Conservation (phyloP, 805 yeast species). For the Sugiyamaella chiloensis region DNA sequence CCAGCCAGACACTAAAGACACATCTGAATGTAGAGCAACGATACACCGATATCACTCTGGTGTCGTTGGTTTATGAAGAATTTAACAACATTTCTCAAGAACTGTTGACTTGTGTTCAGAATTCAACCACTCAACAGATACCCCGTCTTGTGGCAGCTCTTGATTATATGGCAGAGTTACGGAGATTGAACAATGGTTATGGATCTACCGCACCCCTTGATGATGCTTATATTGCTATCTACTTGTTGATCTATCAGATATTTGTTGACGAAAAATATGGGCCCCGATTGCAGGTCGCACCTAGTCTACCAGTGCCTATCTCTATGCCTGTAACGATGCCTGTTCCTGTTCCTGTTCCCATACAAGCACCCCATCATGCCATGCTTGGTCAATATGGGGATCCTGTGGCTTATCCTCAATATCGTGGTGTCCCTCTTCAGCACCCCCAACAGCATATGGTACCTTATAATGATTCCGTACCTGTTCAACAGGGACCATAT, state of each 20-base stretch:
- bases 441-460: too few species aligned
- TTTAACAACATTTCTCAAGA: slow-evolving; percentile 41
- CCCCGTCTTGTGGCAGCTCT: slow-evolving; percentile 24
- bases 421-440: too few species aligned
- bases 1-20: slow-evolving; percentile 51
- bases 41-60: slow-evolving; percentile 52
- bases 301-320: too few species aligned
- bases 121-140: slow-evolving; percentile 25
- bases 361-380: neutral
- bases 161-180: slow-evolving; percentile 46
- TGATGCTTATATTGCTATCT: slow-evolving; percentile 64
- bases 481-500: too few species aligned
- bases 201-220: slow-evolving; percentile 74
- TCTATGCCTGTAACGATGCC: too few species aligned
- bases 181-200: slow-evolving; percentile 74
- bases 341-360: too few species aligned
- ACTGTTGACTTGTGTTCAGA: slow-evolving; percentile 29
- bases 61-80: slow-evolving; percentile 42
- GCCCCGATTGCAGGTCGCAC: too few species aligned
- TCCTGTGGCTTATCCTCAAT: too few species aligned
- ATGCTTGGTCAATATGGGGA: too few species aligned
- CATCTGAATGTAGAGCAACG: slow-evolving; percentile 42
- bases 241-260: slow-evolving; percentile 44
- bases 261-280: neutral
- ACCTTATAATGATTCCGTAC: too few species aligned